Evolutionary conservation across 495 filamentous ascomycete species (phyloP), one percentile per base, ranked within the genome.

Genomic region (Aeminium ludgeri): DNA sequence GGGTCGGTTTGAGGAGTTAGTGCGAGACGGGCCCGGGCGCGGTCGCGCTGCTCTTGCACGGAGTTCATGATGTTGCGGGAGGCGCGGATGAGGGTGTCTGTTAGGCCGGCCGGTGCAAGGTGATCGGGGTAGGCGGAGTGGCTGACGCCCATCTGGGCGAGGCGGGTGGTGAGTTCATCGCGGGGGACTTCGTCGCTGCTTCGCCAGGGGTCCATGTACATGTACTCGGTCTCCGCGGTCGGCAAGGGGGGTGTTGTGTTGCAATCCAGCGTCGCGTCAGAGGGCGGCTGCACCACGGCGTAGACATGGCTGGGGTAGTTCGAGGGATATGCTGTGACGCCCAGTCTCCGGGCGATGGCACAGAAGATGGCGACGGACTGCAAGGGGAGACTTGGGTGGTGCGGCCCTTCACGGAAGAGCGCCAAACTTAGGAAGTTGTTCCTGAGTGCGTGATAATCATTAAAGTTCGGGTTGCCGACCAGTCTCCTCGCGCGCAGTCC

Each of bases 201-300:
- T 35, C 74, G 68, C 55, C 80, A 94, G 1, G 86, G 86, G 51
- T 95, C 84, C 44, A 94, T 62, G 56, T 82, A 91, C 69, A 91
- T 83, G 7, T 63, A 64, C 38, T 69, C 58, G 10, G 38, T 2
- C 11, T 59, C 59, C 31, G 27, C 50, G 17, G 47, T 36, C 10
- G 36, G n/a, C 53, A 34, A 34, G 10, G 19, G 7, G 19, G 20
- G 28, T 17, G 31, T 40, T 16, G 30, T 2, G 5, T 72, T 55
- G 58, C 75, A 77, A 41, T 85, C 71, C 33, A 86, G 66, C 25
- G 78, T 76, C 40, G 68, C 50, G 0, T 73, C 71, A 2, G 58
- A 45, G 0, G 67, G 65, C 0, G 80, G 69, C 35, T 66, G 64
- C 12, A 93, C 69, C 23, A 80, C 70, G 10, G 76, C 80, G 46